Conservation (phyloP, 2,329 filamentous ascomycete genomes). For the Decorospora gaudefroyi region DNA sequence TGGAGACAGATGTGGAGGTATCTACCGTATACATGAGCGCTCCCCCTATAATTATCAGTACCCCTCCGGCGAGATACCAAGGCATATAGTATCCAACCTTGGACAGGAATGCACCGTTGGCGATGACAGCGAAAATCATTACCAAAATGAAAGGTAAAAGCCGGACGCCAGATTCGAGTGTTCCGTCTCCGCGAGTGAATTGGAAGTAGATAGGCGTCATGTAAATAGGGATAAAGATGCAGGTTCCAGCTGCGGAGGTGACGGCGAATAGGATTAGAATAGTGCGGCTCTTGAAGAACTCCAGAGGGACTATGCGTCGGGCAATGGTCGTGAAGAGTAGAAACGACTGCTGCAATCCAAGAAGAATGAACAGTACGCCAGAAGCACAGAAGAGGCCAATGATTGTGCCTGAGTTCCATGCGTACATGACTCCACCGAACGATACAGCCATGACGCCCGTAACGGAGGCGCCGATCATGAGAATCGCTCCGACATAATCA, state of each 20-base stretch:
- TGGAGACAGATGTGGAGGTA: conserved; percentile 7
- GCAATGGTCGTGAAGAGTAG: background rate
- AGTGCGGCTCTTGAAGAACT: background rate
- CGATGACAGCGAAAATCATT: conserved; percentile 14
- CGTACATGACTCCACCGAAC: too few species aligned
- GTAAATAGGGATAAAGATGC: conserved; percentile 22
- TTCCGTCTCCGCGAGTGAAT: conserved; percentile 25
- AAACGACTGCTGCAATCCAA: background rate
- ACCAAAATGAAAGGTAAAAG: conserved; percentile 34
- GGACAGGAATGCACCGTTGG: conserved; percentile 25
- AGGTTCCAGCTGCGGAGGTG: background rate
- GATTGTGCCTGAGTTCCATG: too few species aligned
- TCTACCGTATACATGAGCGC: conserved; percentile 23
- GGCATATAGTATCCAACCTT: conserved; percentile 28
- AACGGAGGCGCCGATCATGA: too few species aligned
- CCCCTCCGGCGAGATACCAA: conserved; percentile 12
- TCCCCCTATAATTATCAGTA: conserved; percentile 16
- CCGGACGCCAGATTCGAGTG: conserved; percentile 27
- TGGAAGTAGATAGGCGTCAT: conserved; percentile 39
- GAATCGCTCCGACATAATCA: too few species aligned
- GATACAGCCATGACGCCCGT: too few species aligned
- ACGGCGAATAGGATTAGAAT: background rate
- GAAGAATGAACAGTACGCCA: background rate
- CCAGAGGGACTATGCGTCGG: background rate
- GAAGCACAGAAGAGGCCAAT: background rate